Base-by-base conservation (phyloP, 2,329 filamentous ascomycete species). In the Daldinia sp. region DNA sequence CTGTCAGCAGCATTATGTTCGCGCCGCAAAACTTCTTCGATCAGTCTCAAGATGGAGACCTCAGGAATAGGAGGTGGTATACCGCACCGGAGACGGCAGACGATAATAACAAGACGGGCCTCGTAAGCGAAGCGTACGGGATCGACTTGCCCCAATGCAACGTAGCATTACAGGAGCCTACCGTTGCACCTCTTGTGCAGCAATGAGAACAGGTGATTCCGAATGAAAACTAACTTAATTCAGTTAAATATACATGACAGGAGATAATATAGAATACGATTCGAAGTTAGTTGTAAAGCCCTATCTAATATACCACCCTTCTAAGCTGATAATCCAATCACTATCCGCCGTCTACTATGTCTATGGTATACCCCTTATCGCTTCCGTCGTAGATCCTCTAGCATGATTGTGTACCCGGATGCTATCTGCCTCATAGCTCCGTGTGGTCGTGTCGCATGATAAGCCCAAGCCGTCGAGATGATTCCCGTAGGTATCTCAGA, bases 11-110 rank as follows among this genome's bases (percentile, higher is more conserved):
- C 21, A 68, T 81, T 47, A 71, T 76, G 53, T 73, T 80, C 57
- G 76, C 76, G 66, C 79, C 78, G 3, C 66, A 79, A 25, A 80
- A 81, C 41, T 81, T 70, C 64, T 71, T 71, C 55, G 68, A 71
- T 29, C 45, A 58, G n/a, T 53, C 66, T 2, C 68, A 71, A 39
- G 82, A 78, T 47, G 75, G 75, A 3, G 77, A 78, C 34, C 60
- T 78, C 13, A 63, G 62, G 41, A 79, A 79, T 63, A 60, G 77
- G 23, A 67, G 74, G 34, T 78, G 75, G 74, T 67, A 67, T 21
- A 68, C 76, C 25, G 67, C 67, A 6, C 57, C 71, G 4, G 68
- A 74, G 27, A 59, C 63, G 37, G 15, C 47, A 3, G 54, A 15
- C 4, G 62, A 56, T 13, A 67, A 63, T 2, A 69, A 71, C 2